Percentiles rank a stretch among this genome's conserved stretches.
Evolutionary conservation across 2,329 filamentous ascomycete genomes (phyloP).

Genomic region (Ophiostoma himal-ulmi): DNA sequence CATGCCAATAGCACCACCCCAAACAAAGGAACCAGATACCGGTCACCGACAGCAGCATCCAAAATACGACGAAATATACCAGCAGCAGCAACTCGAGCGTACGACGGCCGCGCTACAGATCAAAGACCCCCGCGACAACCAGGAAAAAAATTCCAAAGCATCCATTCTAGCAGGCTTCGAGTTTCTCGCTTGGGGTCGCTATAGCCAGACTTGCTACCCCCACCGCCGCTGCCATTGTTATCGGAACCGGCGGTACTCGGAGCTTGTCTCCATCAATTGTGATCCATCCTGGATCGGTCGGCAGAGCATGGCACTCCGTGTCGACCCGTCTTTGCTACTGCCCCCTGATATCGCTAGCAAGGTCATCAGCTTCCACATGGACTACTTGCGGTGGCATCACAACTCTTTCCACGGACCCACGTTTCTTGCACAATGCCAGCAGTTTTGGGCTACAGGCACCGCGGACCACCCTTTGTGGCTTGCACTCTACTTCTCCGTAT

Average conservation of each 20-base stretch:
- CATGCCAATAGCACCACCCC: background rate
- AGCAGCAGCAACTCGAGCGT: conserved; percentile 7
- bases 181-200: conserved; percentile 35
- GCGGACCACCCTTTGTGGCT: conserved; percentile 29
- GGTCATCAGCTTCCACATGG: conserved; percentile 28
- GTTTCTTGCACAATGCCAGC: conserved; percentile 28
- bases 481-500: conserved; percentile 29
- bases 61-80: background rate
- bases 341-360: conserved; percentile 20
- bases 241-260: conserved; percentile 26
- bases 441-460: conserved; percentile 28
- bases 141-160: conserved; percentile 21
- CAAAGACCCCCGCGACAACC: background rate
- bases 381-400: conserved; percentile 30
- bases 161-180: conserved; percentile 33
- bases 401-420: conserved; percentile 29
- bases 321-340: background rate
- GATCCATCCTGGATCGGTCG: conserved; percentile 24
- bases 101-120: background rate
- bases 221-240: conserved; percentile 32
- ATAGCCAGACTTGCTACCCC: conserved; percentile 33
- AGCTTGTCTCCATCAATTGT: conserved; percentile 28
- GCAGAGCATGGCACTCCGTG: conserved; percentile 16
- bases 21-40: background rate
- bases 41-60: background rate